Evolutionary conservation across 2,329 filamentous ascomycete genomes (phyloP).

Genomic region (Penicillium sumatraense): DNA sequence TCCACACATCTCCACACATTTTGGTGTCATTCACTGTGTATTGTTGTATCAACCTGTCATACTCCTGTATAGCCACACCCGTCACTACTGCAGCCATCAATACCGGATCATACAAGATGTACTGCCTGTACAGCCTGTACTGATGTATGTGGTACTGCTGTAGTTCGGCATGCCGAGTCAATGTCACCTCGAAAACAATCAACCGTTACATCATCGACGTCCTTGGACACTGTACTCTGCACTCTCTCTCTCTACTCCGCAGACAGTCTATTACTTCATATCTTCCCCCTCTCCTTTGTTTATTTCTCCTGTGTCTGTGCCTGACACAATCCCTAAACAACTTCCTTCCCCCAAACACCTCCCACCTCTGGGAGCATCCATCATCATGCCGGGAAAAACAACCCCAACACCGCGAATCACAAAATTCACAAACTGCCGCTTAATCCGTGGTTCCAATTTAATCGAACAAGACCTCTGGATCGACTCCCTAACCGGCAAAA

Average conservation of each 20-base stretch:
- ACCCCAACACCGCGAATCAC: slow-evolving; percentile 62
- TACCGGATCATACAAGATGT: neutral
- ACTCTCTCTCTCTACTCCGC: neutral
- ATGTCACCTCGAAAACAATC: slow-evolving; percentile 4
- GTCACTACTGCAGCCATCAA: neutral
- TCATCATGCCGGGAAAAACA: slow-evolving; percentile 43
- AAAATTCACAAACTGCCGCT: slow-evolving; percentile 86
- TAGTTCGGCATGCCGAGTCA: slow-evolving; percentile 27
- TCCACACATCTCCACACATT: neutral
- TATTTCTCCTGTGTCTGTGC: neutral
- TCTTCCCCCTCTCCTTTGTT: neutral
- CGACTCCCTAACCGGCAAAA: slow-evolving; percentile 78
- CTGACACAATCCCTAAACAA: too few relatives aligned
- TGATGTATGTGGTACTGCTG: slow-evolving; percentile 13
- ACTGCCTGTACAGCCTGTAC: neutral
- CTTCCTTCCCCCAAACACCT: too few relatives aligned
- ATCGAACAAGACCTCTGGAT: slow-evolving; percentile 87
- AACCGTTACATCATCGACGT: slow-evolving; percentile 3
- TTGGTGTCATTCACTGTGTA: neutral
- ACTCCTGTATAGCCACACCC: neutral
- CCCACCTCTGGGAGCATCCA: too few relatives aligned
- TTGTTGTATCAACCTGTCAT: too few relatives aligned
- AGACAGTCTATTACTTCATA: neutral
- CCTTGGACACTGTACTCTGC: too few relatives aligned
- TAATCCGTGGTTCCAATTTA: slow-evolving; percentile 70